phyloP scores from a whole-genome alignment of 169 alveolate genomes.

The Toxoplasma gondii region DNA sequence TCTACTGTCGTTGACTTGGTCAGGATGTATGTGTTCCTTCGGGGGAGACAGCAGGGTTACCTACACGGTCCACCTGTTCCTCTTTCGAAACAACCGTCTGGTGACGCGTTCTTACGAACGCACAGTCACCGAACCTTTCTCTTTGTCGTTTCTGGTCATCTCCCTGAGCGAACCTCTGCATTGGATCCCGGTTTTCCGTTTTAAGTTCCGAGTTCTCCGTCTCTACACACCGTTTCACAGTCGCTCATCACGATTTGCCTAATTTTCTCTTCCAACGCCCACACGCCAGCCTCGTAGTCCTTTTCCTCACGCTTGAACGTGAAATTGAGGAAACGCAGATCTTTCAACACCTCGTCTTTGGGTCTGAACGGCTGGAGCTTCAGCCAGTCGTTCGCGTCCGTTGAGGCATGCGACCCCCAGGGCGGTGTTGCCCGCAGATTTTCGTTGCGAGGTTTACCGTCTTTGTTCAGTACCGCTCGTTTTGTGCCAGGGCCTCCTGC shows the following conservation, averaged over 20 bases:
- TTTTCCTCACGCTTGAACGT: neutral
- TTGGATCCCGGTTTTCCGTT: neutral
- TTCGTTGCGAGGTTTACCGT: too few relatives aligned
- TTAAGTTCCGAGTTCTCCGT: neutral
- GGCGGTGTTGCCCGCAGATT: neutral
- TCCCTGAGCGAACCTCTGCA: neutral
- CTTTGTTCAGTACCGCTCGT: too few relatives aligned
- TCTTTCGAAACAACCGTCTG: too few relatives aligned
- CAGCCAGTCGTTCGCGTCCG: neutral
- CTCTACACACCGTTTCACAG: neutral
- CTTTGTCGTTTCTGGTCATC: neutral
- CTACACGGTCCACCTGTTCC: too few relatives aligned
- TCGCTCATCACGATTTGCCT: neutral
- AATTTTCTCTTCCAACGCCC: neutral
- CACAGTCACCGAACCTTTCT: too few relatives aligned
- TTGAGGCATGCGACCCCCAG: neutral
- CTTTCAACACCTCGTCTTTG: slow-evolving; percentile 16
- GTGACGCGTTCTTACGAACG: too few relatives aligned
- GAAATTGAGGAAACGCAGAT: slow-evolving; percentile 23
- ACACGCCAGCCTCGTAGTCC: neutral
- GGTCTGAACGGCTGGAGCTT: neutral
- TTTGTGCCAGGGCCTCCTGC: too few relatives aligned
- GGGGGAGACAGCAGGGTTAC: too few relatives aligned
- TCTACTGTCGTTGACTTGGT: too few relatives aligned
- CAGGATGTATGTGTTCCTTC: too few relatives aligned